A percentile compares a stretch with the other conserved stretches of the same genome.
Evolutionary conservation across 1,284 basidiomycete species (phyloP).

Genomic region (Pascua guehoae): DNA sequence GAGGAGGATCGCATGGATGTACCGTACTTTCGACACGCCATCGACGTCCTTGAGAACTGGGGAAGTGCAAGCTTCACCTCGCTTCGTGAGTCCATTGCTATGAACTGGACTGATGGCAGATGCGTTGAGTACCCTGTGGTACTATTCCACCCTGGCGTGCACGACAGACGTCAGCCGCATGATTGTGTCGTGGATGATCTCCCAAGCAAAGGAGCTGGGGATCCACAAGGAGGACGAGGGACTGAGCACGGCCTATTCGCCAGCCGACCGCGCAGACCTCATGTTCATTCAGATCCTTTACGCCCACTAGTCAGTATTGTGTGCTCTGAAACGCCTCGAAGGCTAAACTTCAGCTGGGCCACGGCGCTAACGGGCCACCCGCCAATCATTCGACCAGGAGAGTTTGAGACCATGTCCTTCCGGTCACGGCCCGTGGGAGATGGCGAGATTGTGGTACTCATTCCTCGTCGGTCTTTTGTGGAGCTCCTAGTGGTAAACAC

Average conservation of each 20-base stretch:
- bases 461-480: constrained; percentile 12
- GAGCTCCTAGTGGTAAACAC: constrained; percentile 22
- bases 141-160: constrained; percentile 15
- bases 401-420: constrained; percentile 18
- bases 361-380: constrained; percentile 5
- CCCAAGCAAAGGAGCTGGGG: constrained; percentile 17
- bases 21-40: constrained; percentile 12
- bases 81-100: constrained; percentile 7
- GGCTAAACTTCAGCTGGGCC: constrained; percentile 12
- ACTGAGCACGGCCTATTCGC: constrained; percentile 7
- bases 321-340: no score
- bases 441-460: constrained; percentile 4
- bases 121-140: constrained; percentile 12
- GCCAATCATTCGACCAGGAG: constrained; percentile 16
- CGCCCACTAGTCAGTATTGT: constrained; percentile 17
- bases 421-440: constrained; percentile 10
- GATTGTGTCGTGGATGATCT: constrained; percentile 19
- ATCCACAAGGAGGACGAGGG: constrained; percentile 13
- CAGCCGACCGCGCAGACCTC: constrained; percentile 16
- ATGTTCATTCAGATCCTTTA: constrained; percentile 19
- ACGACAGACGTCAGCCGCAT: constrained; percentile 7
- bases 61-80: constrained; percentile 16
- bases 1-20: constrained; percentile 11
- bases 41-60: constrained; percentile 13
- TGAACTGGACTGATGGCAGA: constrained; percentile 11